Evolutionary conservation across 768 basidiomycete species (phyloP).

Genomic region (Roridomyces roridus): DNA sequence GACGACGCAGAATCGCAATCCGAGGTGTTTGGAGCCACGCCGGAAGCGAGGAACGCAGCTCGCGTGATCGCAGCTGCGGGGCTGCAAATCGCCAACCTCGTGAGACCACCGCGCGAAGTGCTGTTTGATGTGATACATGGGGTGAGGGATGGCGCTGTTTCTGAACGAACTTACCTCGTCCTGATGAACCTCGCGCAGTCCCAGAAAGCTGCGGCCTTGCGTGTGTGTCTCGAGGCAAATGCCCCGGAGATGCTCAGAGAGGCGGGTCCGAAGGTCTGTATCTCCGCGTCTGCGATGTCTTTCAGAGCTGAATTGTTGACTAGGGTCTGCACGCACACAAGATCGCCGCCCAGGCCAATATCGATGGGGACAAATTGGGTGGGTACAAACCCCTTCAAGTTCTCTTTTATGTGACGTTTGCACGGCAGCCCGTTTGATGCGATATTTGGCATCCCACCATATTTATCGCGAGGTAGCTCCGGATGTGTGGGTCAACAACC

Average conservation of each 20-base stretch:
- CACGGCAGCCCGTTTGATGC: conserved; percentile 34
- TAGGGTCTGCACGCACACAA: conserved; percentile 39
- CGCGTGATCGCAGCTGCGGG: conserved; percentile 37
- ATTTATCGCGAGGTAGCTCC: conserved; percentile 39
- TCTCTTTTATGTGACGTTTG: conserved; percentile 13
- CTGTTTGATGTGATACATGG: conserved; percentile 26
- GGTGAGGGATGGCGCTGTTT: conserved; percentile 16
- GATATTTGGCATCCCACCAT: conserved; percentile 38
- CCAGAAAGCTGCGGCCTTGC: conserved; percentile 28
- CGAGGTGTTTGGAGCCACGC: conserved; percentile 29
- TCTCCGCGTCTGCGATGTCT: no score
- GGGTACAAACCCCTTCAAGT: not conserved
- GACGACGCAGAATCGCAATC: no score
- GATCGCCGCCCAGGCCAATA: conserved; percentile 32
- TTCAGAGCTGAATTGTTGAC: no score
- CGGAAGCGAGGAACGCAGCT: conserved; percentile 31
- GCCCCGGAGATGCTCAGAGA: conserved; percentile 44
- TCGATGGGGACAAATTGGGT: conserved; percentile 41
- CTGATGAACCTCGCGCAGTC: not conserved
- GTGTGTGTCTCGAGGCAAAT: conserved; percentile 36
- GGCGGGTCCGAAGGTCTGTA: conserved; percentile 35
- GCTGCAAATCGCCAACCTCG: conserved; percentile 32
- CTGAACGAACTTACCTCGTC: not conserved
- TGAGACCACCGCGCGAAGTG: conserved; percentile 4
- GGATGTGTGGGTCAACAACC: conserved; percentile 40